Evolutionary conservation across 2,329 filamentous ascomycete genomes (phyloP), one percentile per base, ranked within the genome.

Genomic region (Stylonectria norvegica): DNA sequence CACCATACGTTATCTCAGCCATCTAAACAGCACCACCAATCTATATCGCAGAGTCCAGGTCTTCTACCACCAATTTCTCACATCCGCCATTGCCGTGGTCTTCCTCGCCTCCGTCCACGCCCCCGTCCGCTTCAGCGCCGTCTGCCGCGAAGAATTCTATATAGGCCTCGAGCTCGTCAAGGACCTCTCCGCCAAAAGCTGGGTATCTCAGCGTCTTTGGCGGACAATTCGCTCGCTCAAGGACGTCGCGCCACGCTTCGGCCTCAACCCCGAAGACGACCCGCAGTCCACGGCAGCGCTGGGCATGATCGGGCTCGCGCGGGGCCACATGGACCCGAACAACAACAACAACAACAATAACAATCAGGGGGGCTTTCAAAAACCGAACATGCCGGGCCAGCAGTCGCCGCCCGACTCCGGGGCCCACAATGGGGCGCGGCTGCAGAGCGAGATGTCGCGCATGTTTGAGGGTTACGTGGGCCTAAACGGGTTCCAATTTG

Each of bases 31-130:
- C 57, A 85, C 81, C 1, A 81, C 81, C 0, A 81, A 85, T 43
- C 73, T 89, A 3, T 89, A 90, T 61, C 74, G 79, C 23, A 77
- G 73, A 22, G 78, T 85, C 36, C 85, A 89, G 62, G 79, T 84
- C 5, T 85, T 88, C 59, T 89, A 89, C 66, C 85, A 90, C 61
- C 86, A 89, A 53, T 90, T 90, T 55, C 71, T 90, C 15, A 81
- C 84, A 1, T 86, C 83, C 0, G 82, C 84, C 2, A 78, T 90
- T 15, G 83, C 85, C 1, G 85, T 87, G 3, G 69, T 90, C 10
- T 89, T 90, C 57, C 73, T 90, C 1, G 86, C 85, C 2, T 85
- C 84, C 1, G 84, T 83, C 3, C 86, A 90, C 55, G 83, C 84
- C 1, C 85, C 86, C 0, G 75, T 84, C 0, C 75, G 81, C 18